Conservation (phyloP, 257 asterid genomes). For the Solanum piurae region DNA sequence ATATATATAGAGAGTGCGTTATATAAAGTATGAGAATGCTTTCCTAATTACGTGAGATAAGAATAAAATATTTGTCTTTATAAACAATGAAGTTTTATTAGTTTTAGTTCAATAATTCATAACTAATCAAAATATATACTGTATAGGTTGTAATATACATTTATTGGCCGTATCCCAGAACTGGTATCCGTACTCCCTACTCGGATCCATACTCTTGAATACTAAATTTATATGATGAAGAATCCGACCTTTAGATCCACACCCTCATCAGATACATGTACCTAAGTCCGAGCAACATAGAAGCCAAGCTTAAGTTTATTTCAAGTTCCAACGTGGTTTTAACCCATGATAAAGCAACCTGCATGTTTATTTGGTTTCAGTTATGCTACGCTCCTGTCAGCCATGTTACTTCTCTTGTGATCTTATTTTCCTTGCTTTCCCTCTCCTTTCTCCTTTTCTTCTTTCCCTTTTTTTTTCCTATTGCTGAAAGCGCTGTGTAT, state of each 20-base stretch:
- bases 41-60: not conserved
- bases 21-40: not conserved
- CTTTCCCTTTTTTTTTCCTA: not conserved
- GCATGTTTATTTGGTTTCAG: not conserved
- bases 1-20: not conserved
- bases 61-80: not conserved
- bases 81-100: not conserved
- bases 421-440: not conserved
- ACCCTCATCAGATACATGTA: not conserved
- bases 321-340: not conserved
- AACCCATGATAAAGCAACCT: not conserved
- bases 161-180: not conserved
- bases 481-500: not conserved
- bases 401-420: not conserved
- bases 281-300: not conserved
- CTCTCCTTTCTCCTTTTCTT: not conserved
- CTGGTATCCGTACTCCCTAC: not conserved
- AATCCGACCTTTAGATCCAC: not conserved
- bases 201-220: not conserved
- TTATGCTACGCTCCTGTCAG: not conserved
- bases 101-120: not conserved
- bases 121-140: not conserved
- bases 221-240: not conserved
- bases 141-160: not conserved
- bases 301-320: not conserved